Evolutionary conservation across 2,329 filamentous ascomycete species (phyloP).

Genomic region (Dactylellina drechsleri): DNA sequence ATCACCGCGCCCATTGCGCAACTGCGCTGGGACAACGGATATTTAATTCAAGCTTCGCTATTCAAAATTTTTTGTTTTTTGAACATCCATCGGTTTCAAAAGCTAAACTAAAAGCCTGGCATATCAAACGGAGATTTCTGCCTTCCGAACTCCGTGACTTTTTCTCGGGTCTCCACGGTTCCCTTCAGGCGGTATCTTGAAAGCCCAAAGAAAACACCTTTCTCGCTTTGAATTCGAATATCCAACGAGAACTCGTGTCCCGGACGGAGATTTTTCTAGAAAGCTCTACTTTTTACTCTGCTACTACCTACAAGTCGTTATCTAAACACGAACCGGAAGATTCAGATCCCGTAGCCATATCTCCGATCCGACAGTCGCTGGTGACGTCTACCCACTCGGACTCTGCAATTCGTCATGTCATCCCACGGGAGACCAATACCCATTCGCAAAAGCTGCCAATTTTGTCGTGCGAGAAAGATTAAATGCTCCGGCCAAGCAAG

Average conservation of each 20-base stretch:
- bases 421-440: conserved; percentile 41
- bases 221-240: conserved; percentile 2
- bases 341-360: conserved; percentile 1
- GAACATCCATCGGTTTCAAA: conserved; percentile 7
- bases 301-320: not conserved
- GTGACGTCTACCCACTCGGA: conserved; percentile 24
- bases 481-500: conserved; percentile 52
- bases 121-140: conserved; percentile 22
- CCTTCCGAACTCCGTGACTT: conserved; percentile 9
- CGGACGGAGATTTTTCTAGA: too few species aligned
- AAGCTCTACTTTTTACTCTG: too few species aligned
- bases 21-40: conserved; percentile 18
- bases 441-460: conserved; percentile 53
- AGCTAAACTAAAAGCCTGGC: conserved; percentile 4
- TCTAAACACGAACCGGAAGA: conserved; percentile 11
- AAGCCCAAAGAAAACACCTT: not conserved
- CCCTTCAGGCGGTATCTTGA: too few species aligned
- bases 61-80: conserved; percentile 5
- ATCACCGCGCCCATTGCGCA: not conserved
- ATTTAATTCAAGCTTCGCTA: conserved; percentile 21
- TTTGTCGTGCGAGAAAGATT: conserved; percentile 49
- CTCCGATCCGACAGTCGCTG: conserved; percentile 12
- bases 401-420: conserved; percentile 26
- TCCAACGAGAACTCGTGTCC: not conserved
- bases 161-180: too few species aligned